These are phyloP conservation scores for Microbotryum violaceum DNA, from an alignment of 1,284 basidiomycete genomes.

Conservation along the genomic window DNA sequence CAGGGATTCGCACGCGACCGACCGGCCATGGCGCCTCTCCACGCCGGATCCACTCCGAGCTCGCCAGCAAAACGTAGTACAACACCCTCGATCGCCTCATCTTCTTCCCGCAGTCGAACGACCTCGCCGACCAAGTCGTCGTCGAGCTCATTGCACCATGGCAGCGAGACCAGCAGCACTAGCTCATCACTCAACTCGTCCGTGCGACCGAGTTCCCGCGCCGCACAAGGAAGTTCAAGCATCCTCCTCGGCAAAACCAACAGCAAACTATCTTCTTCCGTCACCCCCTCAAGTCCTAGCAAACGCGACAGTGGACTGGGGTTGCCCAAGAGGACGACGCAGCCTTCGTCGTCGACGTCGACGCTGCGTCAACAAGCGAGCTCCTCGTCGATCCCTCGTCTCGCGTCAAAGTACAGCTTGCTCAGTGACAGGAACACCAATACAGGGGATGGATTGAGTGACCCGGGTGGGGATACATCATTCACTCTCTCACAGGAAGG, in stretches of 20 bases:
- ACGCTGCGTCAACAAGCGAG: no score
- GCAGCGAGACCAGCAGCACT: no score
- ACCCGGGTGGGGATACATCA: no score
- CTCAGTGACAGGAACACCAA: no score
- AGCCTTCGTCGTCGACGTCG: not conserved
- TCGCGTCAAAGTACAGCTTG: no score
- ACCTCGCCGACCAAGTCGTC: slow-evolving; percentile 3
- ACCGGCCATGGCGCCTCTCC: no score
- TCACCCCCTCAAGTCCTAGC: not conserved
- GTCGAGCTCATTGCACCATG: not conserved
- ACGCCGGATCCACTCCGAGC: no score
- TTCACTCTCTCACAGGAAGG: no score
- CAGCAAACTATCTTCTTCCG: not conserved
- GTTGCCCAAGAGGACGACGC: not conserved
- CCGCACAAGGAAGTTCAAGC: not conserved
- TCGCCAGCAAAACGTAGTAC: not conserved
- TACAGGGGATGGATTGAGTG: no score
- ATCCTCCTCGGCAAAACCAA: not conserved
- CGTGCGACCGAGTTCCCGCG: not conserved
- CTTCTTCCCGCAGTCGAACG: not conserved
- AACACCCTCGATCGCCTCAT: no score
- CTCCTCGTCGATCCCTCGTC: no score
- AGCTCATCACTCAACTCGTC: slow-evolving; percentile 6
- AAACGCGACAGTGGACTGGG: not conserved
- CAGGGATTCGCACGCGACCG: no score